Evolutionary conservation across 768 basidiomycete species (phyloP).

Genomic region (Kwoniella europaea): DNA sequence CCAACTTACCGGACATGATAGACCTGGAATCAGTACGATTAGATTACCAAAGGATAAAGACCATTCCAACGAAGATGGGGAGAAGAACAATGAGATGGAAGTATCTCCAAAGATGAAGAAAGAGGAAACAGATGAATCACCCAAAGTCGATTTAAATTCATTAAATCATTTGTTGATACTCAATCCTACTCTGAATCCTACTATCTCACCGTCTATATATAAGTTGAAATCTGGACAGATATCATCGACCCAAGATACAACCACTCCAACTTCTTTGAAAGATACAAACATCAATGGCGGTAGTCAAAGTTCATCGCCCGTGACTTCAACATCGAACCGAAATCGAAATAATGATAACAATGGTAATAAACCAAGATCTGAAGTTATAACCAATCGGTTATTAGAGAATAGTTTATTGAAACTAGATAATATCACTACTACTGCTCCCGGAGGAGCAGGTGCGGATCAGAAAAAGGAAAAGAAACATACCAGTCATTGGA

Average conservation of each 20-base stretch:
- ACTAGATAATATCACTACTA: slow-evolving; percentile 37
- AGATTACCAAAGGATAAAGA: slow-evolving; percentile 18
- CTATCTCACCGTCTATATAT: slow-evolving; percentile 39
- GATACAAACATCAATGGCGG: background rate
- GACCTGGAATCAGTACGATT: slow-evolving; percentile 38
- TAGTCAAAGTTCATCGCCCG: background rate
- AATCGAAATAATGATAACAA: background rate
- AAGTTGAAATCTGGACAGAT: slow-evolving; percentile 17
- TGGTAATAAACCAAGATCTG: slow-evolving; percentile 1
- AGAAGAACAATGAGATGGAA: background rate
- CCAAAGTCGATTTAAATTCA: slow-evolving; percentile 37
- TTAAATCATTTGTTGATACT: slow-evolving; percentile 38
- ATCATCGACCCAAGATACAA: background rate
- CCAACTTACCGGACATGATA: slow-evolving; percentile 35
- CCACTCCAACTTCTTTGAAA: background rate
- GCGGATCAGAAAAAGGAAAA: slow-evolving; percentile 41
- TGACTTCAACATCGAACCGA: background rate
- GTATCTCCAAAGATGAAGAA: background rate
- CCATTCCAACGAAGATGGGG: background rate
- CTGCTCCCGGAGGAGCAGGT: slow-evolving; percentile 27
- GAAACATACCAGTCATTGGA: slow-evolving; percentile 54
- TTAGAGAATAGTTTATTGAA: slow-evolving; percentile 35
- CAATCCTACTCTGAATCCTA: slow-evolving; percentile 37
- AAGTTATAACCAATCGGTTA: slow-evolving; percentile 16
- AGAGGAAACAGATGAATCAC: slow-evolving; percentile 14